Conservation (phyloP, 352 stramenopile species). For the Phytophthora sp. region DNA sequence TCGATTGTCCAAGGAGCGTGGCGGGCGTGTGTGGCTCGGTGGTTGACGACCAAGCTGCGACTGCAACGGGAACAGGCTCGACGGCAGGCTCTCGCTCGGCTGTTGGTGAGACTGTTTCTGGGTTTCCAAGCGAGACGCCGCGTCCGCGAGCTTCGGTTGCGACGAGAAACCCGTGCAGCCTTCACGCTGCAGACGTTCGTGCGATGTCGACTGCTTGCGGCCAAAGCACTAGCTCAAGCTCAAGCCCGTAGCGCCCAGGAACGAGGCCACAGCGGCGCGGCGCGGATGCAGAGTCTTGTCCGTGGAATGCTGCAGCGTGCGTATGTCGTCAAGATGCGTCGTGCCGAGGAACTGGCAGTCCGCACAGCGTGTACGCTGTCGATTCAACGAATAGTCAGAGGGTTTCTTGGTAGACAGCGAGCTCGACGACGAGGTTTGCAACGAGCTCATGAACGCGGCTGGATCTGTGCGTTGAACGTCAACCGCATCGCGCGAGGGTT, state of each 20-base stretch:
- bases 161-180: conserved; percentile 33
- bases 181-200: conserved; percentile 52
- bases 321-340: conserved; percentile 39
- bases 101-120: conserved; percentile 42
- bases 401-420: conserved; percentile 46
- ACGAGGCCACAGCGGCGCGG: conserved; percentile 42
- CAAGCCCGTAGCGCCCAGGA: conserved; percentile 15
- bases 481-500: conserved; percentile 66
- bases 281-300: conserved; percentile 45
- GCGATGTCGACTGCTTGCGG: conserved; percentile 33
- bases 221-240: conserved; percentile 40
- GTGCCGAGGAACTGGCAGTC: conserved; percentile 45
- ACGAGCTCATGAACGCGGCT: conserved; percentile 32
- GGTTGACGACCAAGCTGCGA: conserved; percentile 34
- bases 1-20: conserved; percentile 48
- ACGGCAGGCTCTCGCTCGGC: conserved; percentile 32
- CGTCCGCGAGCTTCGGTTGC: conserved; percentile 44
- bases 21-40: conserved; percentile 36
- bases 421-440: conserved; percentile 42
- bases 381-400: conserved; percentile 59
- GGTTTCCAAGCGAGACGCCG: conserved; percentile 57
- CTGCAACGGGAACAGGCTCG: conserved; percentile 31
- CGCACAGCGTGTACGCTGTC: conserved; percentile 51
- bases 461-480: conserved; percentile 45
- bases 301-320: conserved; percentile 44